Percentiles rank a stretch among this genome's conserved stretches.
phyloP scores from a whole-genome alignment of 257 asterid genomes.

The Nicotiana otophora region DNA sequence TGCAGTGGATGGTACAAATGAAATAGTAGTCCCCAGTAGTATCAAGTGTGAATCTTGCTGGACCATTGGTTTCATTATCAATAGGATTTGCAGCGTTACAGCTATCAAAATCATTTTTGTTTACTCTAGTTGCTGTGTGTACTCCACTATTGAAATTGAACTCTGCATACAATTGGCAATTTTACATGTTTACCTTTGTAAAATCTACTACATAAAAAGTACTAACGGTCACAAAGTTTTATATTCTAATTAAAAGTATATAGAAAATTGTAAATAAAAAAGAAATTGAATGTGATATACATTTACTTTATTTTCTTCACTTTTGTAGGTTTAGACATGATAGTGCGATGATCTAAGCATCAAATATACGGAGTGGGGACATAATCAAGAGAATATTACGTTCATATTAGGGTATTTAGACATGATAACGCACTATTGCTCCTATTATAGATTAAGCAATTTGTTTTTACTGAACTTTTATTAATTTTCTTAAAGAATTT shows the following conservation, averaged over 20 bases:
- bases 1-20: conserved; percentile 20
- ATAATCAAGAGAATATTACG: background rate
- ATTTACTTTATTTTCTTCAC: too few species aligned
- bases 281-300: too few species aligned
- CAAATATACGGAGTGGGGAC: background rate
- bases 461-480: too few species aligned
- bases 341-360: too few species aligned
- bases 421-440: background rate
- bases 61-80: conserved; percentile 7
- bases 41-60: conserved; percentile 20
- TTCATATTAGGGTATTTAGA: too few species aligned
- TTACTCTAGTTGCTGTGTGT: conserved; percentile 21
- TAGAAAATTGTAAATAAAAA: too few species aligned
- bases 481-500: background rate
- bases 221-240: background rate
- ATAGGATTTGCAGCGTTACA: conserved; percentile 13
- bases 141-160: conserved; percentile 23
- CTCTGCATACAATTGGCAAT: conserved; percentile 11
- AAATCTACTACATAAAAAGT: background rate
- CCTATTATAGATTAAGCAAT: background rate
- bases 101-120: conserved; percentile 11
- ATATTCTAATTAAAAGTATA: background rate
- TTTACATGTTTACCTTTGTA: background rate
- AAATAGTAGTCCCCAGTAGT: conserved; percentile 20
- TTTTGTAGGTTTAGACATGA: too few species aligned